These are phyloP conservation scores for Schizopora paradoxa DNA, from an alignment of 1,284 basidiomycete genomes.

Conservation along the genomic window DNA sequence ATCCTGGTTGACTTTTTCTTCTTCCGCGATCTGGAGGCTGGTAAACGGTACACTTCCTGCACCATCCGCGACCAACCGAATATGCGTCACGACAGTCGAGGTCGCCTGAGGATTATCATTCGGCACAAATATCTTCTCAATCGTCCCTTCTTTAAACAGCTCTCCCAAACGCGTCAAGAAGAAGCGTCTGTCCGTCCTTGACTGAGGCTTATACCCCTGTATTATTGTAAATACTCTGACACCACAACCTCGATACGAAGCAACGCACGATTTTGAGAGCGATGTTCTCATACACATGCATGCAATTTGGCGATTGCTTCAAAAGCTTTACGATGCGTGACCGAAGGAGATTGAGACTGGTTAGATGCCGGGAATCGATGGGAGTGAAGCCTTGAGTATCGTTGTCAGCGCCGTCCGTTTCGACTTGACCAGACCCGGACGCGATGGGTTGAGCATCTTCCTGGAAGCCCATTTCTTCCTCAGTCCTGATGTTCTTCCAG, in stretches of 20 bases:
- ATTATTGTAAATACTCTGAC: conserved; percentile 5
- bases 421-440: conserved; percentile 26
- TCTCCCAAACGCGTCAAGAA: conserved; percentile 68
- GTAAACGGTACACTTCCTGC: conserved; percentile 15
- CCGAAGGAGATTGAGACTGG: conserved; percentile 63
- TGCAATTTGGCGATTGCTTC: conserved; percentile 57
- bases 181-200: conserved; percentile 68
- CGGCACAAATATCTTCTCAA: conserved; percentile 68
- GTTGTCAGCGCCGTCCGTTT: conserved; percentile 27
- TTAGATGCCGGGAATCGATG: conserved; percentile 70
- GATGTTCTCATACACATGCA: conserved; percentile 66
- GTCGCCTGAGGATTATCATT: conserved; percentile 41
- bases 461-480: conserved; percentile 46
- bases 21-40: conserved; percentile 18
- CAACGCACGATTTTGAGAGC: conserved; percentile 58
- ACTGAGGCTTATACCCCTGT: conserved; percentile 69
- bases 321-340: conserved; percentile 63
- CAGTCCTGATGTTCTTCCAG: conserved; percentile 67
- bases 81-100: conserved; percentile 48
- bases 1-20: conserved; percentile 34
- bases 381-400: conserved; percentile 54
- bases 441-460: no score
- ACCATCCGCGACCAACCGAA: conserved; percentile 47
- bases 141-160: conserved; percentile 59
- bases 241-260: neutral